These are phyloP conservation scores for Powellomyces hirtus DNA, from an alignment of 192 early-diverging fungal genomes.

Conservation along the genomic window DNA sequence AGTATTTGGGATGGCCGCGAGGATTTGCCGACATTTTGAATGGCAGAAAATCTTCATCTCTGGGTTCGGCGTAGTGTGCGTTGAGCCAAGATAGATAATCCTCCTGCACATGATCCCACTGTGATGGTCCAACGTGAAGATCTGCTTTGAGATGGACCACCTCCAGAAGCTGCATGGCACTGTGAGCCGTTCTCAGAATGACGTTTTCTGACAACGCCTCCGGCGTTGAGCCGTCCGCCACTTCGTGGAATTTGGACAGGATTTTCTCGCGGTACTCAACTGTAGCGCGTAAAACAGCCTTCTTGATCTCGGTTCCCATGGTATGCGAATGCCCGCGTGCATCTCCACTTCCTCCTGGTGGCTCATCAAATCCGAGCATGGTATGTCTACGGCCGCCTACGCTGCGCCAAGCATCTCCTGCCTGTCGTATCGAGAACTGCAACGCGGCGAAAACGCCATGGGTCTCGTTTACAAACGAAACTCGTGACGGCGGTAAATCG, in stretches of 20 bases:
- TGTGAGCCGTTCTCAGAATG: slow-evolving; percentile 7
- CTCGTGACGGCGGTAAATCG: slow-evolving; percentile 7
- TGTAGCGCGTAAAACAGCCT: background rate
- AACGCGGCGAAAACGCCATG: slow-evolving; percentile 14
- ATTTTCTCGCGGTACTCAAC: slow-evolving; percentile 6
- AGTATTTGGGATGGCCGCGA: slow-evolving; percentile 10
- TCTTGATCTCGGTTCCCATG: background rate
- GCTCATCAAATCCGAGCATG: background rate
- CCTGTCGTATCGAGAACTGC: background rate
- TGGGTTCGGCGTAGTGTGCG: slow-evolving; percentile 1
- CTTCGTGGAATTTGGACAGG: background rate
- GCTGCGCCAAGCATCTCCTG: background rate
- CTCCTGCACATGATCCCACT: slow-evolving; percentile 21
- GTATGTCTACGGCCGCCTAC: background rate
- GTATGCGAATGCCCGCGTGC: background rate
- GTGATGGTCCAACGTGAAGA: background rate
- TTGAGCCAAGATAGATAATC: background rate
- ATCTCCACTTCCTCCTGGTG: background rate
- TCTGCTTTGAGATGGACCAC: slow-evolving; percentile 5
- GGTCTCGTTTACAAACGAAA: slow-evolving; percentile 12
- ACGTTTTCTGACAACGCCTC: background rate
- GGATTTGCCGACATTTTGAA: slow-evolving; percentile 2
- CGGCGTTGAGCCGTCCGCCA: background rate
- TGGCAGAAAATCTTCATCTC: background rate
- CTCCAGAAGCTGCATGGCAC: slow-evolving; percentile 8